phyloP scores from a whole-genome alignment of 2,329 filamentous ascomycete genomes.

The Huntiella abstrusa region DNA sequence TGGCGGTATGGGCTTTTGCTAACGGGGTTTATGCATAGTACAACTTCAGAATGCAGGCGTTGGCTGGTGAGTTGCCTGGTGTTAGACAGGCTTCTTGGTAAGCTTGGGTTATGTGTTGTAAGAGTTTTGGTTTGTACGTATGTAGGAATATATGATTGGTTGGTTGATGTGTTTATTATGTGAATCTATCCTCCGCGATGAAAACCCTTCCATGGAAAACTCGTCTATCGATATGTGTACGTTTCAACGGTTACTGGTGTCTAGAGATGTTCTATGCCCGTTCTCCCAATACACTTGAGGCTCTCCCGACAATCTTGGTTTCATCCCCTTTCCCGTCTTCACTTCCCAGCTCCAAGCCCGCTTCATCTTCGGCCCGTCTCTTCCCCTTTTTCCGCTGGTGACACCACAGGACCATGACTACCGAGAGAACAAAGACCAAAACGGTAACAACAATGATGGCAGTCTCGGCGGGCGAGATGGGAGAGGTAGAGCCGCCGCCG shows the following conservation, averaged over 20 bases:
- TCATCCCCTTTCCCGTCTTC: background rate
- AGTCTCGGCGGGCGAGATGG: constrained; percentile 10
- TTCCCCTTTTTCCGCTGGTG: constrained; percentile 8
- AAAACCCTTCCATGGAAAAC: no score
- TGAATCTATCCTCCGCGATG: no score
- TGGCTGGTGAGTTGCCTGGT: constrained; percentile 70
- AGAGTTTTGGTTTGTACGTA: no score
- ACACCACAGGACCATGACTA: constrained; percentile 11
- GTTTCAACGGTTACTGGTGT: no score
- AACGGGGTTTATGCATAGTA: constrained; percentile 34
- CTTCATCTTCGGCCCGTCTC: background rate
- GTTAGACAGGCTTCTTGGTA: constrained; percentile 97
- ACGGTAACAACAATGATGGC: constrained; percentile 10
- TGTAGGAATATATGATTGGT: no score
- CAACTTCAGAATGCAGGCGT: constrained; percentile 79
- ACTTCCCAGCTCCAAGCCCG: background rate
- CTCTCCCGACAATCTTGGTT: no score
- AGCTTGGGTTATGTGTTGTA: constrained; percentile 6
- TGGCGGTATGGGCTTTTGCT: background rate
- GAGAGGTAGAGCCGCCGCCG: constrained; percentile 6
- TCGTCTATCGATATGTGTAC: no score
- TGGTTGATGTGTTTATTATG: no score
- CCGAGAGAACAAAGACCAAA: constrained; percentile 6
- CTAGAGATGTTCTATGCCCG: no score
- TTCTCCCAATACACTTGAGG: no score